Evolutionary conservation across 345 rosid species (phyloP).

Genomic region (Excoecaria agallocha): DNA sequence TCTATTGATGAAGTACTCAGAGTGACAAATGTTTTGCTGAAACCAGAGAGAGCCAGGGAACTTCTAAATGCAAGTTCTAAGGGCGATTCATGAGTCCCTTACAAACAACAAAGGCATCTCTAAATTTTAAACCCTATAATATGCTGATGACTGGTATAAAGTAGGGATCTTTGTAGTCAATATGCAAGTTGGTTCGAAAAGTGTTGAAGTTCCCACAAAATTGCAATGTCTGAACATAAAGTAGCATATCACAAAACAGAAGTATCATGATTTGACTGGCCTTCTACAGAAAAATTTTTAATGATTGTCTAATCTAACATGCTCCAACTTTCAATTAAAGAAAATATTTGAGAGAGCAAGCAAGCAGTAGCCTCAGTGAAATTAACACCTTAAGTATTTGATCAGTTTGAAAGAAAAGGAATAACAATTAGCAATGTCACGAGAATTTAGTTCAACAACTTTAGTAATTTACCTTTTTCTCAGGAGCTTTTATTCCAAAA

Average conservation of each 20-base stretch:
- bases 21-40: no score
- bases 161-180: neutral
- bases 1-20: no score
- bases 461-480: constrained; percentile 57
- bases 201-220: neutral
- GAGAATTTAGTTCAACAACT: neutral
- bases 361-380: neutral
- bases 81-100: no score
- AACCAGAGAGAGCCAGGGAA: no score
- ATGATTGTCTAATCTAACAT: neutral
- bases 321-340: neutral
- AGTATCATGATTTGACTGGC: neutral
- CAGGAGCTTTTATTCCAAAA: constrained; percentile 88
- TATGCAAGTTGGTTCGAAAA: neutral
- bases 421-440: constrained; percentile 2
- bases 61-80: no score
- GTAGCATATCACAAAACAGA: neutral
- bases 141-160: neutral
- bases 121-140: neutral
- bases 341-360: neutral
- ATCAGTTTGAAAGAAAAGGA: neutral
- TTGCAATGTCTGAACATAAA: neutral
- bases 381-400: neutral
- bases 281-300: neutral
- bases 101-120: neutral